Evolutionary conservation across 1,284 basidiomycete genomes (phyloP).

Genomic region (Cutaneotrichosporon sp.): DNA sequence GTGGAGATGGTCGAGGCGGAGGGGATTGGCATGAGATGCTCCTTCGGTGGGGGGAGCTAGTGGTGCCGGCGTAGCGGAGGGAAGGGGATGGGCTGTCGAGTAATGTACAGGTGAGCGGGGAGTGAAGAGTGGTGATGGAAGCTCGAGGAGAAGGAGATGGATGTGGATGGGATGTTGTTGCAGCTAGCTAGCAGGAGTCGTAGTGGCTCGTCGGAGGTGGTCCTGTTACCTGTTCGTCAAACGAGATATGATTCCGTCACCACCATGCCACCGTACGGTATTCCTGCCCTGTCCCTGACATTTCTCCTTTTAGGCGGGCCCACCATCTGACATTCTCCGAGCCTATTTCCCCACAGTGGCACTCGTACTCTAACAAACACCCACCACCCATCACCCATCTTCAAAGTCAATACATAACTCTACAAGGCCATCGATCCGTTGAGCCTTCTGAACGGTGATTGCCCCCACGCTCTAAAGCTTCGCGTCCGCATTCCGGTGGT

Average conservation of each 20-base stretch:
- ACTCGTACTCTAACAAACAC: too few relatives aligned
- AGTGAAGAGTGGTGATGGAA: neutral
- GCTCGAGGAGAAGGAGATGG: neutral
- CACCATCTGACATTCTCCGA: too few relatives aligned
- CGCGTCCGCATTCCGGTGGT: slow-evolving; percentile 28
- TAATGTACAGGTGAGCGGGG: neutral
- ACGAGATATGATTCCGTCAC: too few relatives aligned
- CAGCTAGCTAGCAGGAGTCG: too few relatives aligned
- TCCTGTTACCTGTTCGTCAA: too few relatives aligned
- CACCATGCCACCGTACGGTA: too few relatives aligned
- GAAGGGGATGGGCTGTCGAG: neutral
- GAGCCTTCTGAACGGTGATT: neutral
- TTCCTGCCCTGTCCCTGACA: too few relatives aligned
- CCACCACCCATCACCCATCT: too few relatives aligned
- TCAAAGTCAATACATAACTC: neutral
- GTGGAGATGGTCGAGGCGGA: neutral
- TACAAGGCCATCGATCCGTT: neutral
- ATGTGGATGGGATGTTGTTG: slow-evolving; percentile 3
- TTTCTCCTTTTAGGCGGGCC: too few relatives aligned
- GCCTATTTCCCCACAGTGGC: too few relatives aligned
- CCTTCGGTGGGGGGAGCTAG: neutral
- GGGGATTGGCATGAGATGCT: neutral
- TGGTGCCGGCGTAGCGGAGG: neutral
- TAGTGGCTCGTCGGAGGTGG: too few relatives aligned
- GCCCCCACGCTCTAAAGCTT: slow-evolving; percentile 29